Base-by-base conservation (phyloP, 352 stramenopile genomes). In the Achlya hypogyna region DNA sequence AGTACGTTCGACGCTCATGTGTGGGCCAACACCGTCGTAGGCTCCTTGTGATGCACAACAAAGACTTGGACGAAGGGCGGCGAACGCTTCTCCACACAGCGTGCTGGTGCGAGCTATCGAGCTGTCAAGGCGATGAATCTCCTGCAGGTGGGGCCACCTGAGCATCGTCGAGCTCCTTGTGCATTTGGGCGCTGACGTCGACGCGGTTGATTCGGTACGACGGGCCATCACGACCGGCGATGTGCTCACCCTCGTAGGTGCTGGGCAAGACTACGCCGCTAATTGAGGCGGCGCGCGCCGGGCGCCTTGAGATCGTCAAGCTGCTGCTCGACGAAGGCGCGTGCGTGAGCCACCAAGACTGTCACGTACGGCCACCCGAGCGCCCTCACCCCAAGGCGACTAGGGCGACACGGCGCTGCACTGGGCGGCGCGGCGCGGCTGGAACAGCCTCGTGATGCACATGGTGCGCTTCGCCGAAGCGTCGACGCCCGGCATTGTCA, bases 351-450 rank as follows among this genome's bases (percentile, higher is more conserved):
- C 71, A 82, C 20, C 63, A 60, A 32, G 83, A 92, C 45, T 73
- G 58, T 5, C 75, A 81, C 40, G 77, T 80, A 74, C 32, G 71
- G 70, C 9, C 2, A 4, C 35, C 32, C 52, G 29, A 1, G 16
- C 20, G 43, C 5, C 38, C 40, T 1, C 4, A 35, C 12, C 28
- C 38, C n/a, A 28, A 47, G 31, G 58, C n/a, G 5, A 69, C 5
- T 52, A 63, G 79, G 83, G 83, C 0, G 83, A 92, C 69, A 89
- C 83, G 6, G 71, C 78, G 9, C 83, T 92, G 14, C 83, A 92
- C 59, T 90, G 79, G 79, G 81, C 78, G 12, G 83, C 73, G 0
- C 73, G 83, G 20, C 74, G 82, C 31, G 69, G 70, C 0, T 81
- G 83, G 38, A 78, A 81, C 5, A 73, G 70, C 5, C 67, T 88